A percentile compares a stretch with the other conserved stretches of the same genome.
Evolutionary conservation across 805 yeast species (phyloP).

Genomic region (Wickerhamiella cacticola): DNA sequence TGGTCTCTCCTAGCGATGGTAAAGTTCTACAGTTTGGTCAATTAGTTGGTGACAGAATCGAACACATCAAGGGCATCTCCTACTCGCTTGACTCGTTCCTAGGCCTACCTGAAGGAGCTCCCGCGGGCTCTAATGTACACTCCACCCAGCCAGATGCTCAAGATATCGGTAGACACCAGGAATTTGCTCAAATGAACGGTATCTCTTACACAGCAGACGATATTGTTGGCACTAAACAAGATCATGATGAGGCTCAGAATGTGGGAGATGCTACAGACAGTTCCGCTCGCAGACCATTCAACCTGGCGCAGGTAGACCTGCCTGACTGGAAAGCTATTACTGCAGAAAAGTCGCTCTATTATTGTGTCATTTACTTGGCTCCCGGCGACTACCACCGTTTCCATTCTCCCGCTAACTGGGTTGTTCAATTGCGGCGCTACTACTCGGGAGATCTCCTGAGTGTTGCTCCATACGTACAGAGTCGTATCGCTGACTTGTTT

Average conservation of each 20-base stretch:
- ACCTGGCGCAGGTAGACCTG: conserved; percentile 12
- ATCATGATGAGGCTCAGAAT: conserved; percentile 38
- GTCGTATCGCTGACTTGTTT: conserved; percentile 71
- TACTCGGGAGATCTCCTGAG: conserved; percentile 91
- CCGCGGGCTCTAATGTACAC: conserved; percentile 1
- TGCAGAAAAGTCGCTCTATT: conserved; percentile 50
- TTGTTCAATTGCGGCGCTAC: conserved; percentile 81
- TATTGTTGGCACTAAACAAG: conserved; percentile 41
- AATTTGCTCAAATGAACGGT: conserved; percentile 69
- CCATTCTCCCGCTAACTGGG: conserved; percentile 97
- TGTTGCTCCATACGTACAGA: conserved; percentile 94
- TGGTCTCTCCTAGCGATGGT: conserved; percentile 93
- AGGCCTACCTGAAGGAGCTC: conserved; percentile 36
- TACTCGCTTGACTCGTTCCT: conserved; percentile 79
- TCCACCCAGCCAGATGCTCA: conserved; percentile 18
- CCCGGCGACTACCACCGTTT: conserved; percentile 98
- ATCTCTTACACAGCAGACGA: conserved; percentile 60
- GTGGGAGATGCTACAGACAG: conserved; percentile 56
- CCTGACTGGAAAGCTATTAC: conserved; percentile 25
- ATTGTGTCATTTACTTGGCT: conserved; percentile 86
- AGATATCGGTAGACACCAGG: conserved; percentile 44
- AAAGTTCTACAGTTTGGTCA: conserved; percentile 73
- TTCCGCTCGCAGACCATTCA: background rate
- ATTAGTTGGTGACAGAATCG: conserved; percentile 55
- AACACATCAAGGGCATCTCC: conserved; percentile 94